Base-by-base conservation (phyloP, 2,329 filamentous ascomycete species). In the Colletotrichum tamarilloi region DNA sequence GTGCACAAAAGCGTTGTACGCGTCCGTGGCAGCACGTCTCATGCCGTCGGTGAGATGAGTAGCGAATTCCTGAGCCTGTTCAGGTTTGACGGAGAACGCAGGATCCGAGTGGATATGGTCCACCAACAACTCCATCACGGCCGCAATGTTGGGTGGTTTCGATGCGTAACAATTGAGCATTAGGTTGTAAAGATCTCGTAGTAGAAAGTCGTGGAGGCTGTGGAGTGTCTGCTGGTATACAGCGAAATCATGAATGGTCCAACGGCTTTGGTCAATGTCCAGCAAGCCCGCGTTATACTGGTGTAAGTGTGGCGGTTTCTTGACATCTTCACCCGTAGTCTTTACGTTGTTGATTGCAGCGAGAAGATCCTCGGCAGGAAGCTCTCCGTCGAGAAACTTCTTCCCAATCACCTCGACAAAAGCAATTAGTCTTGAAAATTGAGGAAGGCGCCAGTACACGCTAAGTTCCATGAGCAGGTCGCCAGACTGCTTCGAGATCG, bases 151-250 rank as follows among this genome's bases (percentile, higher is more conserved):
- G 5, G 94, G 95, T 12, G 95, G 92, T 78, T 98, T 98, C n/a
- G 89, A 84, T 75, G 98, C 95, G 82, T 96, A 99, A 77, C 94
- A 96, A 76, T 93, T 92, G 85, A 96, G 92, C 81, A 98, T 89
- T n/a, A 93, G 87, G 76, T 95, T 92, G 81, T 94, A 98, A 22
- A 99, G 88, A 79, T 98, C 96, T 67, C 95, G 91, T 59, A 98
- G 86, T 30, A 98, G 85, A 11, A 92, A 91, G 77, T 98, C 95
- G 78, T 98, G 92, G 52, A 98, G 84, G 35, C 88, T 90, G 46
- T 89, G 88, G 7, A 99, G 86, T 19, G 93, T 90, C 75, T 94
- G 92, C 77, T 94, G 93, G 84, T 97, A 97, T 30, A 90, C 84
- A 16, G 89, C 86, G 78, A 90, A 90, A 81, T 95, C 93, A 70